phyloP scores from a whole-genome alignment of 2,329 filamentous ascomycete genomes.

The Phyllosticta citriasiana region DNA sequence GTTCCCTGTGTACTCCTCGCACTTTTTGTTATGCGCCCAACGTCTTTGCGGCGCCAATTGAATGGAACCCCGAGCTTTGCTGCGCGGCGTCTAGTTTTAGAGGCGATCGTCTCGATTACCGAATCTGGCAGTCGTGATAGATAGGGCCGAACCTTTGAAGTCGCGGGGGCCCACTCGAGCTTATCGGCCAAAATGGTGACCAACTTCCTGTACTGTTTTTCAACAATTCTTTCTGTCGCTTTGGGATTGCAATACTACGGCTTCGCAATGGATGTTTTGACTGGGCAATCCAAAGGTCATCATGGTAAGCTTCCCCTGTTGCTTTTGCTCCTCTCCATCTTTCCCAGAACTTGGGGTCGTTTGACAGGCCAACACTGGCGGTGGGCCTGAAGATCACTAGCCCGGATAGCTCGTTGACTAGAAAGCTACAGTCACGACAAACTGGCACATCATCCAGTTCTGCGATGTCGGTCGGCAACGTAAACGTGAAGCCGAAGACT shows the following conservation, averaged over 20 bases:
- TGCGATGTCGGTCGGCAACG: not conserved
- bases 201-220: not conserved
- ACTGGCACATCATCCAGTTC: too few relatives aligned
- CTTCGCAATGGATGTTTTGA: too few relatives aligned
- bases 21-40: too few relatives aligned
- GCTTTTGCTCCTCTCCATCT: not conserved
- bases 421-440: not conserved
- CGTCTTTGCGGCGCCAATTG: too few relatives aligned
- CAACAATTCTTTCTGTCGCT: not conserved
- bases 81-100: not conserved
- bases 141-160: not conserved
- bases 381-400: not conserved
- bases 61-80: not conserved
- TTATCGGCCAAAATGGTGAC: not conserved
- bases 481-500: not conserved
- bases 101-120: not conserved
- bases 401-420: not conserved
- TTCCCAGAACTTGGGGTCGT: not conserved
- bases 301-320: not conserved
- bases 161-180: not conserved
- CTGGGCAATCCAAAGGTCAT: too few relatives aligned
- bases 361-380: not conserved
- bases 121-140: not conserved
- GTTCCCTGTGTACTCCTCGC: too few relatives aligned
- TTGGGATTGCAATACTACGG: too few relatives aligned